Evolutionary conservation across 805 yeast genomes (phyloP).

Genomic region (Naumovozyma castellii): DNA sequence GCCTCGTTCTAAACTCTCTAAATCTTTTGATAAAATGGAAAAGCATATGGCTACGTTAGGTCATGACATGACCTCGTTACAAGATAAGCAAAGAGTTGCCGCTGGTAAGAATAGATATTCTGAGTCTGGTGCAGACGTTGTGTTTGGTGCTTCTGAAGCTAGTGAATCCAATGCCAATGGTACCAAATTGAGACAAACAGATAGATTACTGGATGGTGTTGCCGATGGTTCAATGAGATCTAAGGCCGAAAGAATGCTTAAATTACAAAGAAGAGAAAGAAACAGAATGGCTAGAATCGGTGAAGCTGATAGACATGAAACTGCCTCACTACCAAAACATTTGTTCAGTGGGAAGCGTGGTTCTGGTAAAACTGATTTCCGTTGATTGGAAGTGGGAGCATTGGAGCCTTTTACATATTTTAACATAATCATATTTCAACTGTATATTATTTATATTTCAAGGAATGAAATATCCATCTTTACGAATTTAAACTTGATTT

Average conservation of each 20-base stretch:
- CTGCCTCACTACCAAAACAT: constrained; percentile 85
- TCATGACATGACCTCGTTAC: constrained; percentile 66
- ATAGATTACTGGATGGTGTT: constrained; percentile 81
- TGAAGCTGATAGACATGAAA: constrained; percentile 88
- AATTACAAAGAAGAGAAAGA: constrained; percentile 87
- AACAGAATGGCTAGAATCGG: constrained; percentile 87
- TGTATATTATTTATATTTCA: not conserved
- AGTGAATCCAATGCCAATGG: constrained; percentile 29
- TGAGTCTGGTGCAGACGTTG: constrained; percentile 71
- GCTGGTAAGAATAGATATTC: constrained; percentile 32
- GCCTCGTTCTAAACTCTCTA: constrained; percentile 82
- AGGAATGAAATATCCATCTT: not conserved
- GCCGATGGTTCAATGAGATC: constrained; percentile 69
- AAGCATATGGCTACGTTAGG: constrained; percentile 84
- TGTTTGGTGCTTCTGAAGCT: constrained; percentile 43
- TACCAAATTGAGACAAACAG: constrained; percentile 48
- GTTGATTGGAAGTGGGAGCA: constrained; percentile 43
- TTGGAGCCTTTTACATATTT: not conserved
- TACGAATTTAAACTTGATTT: too few relatives aligned
- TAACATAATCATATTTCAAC: not conserved
- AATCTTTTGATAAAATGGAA: constrained; percentile 71
- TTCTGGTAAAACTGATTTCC: constrained; percentile 83
- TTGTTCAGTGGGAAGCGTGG: constrained; percentile 95
- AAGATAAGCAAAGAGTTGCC: constrained; percentile 39
- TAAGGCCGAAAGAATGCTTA: constrained; percentile 79